Evolutionary conservation across 768 basidiomycete species (phyloP), one percentile per base, ranked within the genome.

Genomic region (Sporobolomyces pararoseus): DNA sequence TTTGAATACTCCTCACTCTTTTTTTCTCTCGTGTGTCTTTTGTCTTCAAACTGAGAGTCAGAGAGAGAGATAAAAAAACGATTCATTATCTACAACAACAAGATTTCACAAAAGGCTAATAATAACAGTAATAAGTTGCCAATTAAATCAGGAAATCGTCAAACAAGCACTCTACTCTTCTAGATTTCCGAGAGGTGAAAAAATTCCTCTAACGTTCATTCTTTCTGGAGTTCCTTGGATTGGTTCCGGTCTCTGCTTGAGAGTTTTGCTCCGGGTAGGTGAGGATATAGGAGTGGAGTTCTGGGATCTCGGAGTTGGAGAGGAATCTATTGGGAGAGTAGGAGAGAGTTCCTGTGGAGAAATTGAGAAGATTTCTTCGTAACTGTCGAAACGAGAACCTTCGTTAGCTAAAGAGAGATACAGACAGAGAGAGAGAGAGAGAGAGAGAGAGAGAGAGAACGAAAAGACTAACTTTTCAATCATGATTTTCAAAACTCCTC

Each of bases 401-500:
- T 29, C 32, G 9, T 35, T 23, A 35, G 35, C 35, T n/a, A n/a
- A n/a, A n/a, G n/a, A n/a, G n/a, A n/a, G n/a, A n/a, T n/a, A n/a
- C n/a, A n/a, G n/a, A n/a, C n/a, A n/a, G n/a, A n/a, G n/a, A n/a
- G n/a, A n/a, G n/a, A n/a, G 7, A 13, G 29, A 10, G 6, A 25
- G 31, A 9, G 3, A 23, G 13, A 1, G 21, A 13, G 39, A 34
- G n/a, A 16, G 6, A 31, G 19, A 34, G 4, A 10, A 21, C n/a
- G 6, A n/a, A 55, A 32, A 27, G n/a, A 32, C 60, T 6, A n/a
- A 70, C 69, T 31, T 44, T 17, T 70, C 69, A 17, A 70, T 65
- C 59, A 70, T 65, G n/a, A 65, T 31, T 52, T 52, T 54, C 51
- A 70, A 27, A 10, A 65, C 63, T 1, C 68, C 68, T 13, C 68